phyloP scores from a whole-genome alignment of 1,284 basidiomycete species.

The Amylostereum areolatum region DNA sequence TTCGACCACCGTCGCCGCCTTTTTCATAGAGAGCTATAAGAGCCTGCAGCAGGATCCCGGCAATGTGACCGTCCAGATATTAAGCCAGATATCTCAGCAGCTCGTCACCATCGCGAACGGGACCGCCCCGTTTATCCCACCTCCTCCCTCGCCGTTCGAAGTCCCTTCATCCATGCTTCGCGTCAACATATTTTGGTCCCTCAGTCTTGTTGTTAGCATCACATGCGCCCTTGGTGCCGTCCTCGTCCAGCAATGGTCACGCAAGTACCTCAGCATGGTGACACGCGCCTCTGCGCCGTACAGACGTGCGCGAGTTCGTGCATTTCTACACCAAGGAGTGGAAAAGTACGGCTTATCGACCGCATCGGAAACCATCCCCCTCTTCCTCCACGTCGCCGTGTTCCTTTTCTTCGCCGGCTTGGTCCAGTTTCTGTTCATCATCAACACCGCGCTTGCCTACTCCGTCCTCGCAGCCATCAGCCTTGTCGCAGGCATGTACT shows the following conservation, averaged over 20 bases:
- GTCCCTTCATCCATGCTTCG: conserved; percentile 13
- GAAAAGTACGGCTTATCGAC: conserved; percentile 25
- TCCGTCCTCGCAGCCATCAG: conserved; percentile 25
- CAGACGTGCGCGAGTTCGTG: conserved; percentile 29
- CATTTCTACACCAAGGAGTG: conserved; percentile 29
- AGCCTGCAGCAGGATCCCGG: conserved; percentile 24
- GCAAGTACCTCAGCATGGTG: conserved; percentile 20
- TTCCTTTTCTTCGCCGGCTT: conserved; percentile 1
- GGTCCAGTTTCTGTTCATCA: conserved; percentile 28
- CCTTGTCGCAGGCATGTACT: conserved; percentile 24
- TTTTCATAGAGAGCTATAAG: conserved; percentile 23
- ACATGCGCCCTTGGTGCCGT: conserved; percentile 16
- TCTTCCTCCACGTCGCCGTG: not conserved
- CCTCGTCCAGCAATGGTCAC: conserved; percentile 19
- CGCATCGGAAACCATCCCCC: conserved; percentile 30
- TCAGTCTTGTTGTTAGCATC: conserved; percentile 16
- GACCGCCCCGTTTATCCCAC: not conserved
- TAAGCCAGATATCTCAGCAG: conserved; percentile 21
- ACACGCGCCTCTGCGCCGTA: conserved; percentile 26
- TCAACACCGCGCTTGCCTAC: conserved; percentile 26
- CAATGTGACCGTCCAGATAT: conserved; percentile 23
- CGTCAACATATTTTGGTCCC: not conserved
- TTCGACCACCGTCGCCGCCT: conserved; percentile 37
- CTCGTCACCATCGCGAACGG: not conserved
- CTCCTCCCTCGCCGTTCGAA: conserved; percentile 1